Conservation (phyloP, 768 basidiomycete species). For the Panaeolus cyanescens region DNA sequence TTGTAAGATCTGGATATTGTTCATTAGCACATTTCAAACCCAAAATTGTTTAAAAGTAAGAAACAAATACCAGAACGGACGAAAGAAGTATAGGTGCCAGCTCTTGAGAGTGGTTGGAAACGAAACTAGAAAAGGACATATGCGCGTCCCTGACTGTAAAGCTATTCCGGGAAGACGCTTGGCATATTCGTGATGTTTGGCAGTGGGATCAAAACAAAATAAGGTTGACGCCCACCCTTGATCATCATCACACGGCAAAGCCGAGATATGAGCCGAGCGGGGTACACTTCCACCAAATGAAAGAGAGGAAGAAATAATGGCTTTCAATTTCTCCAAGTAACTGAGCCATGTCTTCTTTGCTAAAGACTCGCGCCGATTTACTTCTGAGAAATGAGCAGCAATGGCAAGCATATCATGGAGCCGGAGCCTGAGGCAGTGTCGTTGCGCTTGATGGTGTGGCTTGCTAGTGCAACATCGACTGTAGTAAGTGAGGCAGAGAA, state of each 20-base stretch:
- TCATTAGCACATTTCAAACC: neutral
- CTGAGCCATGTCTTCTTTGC: too few relatives aligned
- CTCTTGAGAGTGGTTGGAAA: neutral
- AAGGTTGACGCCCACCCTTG: conserved; percentile 3
- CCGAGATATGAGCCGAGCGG: neutral
- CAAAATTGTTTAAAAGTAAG: neutral
- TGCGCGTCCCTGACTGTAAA: neutral
- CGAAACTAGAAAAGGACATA: neutral
- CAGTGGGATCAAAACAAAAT: neutral
- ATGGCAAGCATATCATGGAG: too few relatives aligned
- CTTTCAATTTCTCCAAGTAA: too few relatives aligned
- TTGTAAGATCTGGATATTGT: neutral
- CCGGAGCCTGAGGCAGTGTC: too few relatives aligned
- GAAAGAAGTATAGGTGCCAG: neutral
- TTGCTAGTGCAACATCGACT: too few relatives aligned
- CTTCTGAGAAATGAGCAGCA: too few relatives aligned
- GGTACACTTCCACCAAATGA: too few relatives aligned
- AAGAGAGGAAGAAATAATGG: too few relatives aligned
- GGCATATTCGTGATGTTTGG: neutral
- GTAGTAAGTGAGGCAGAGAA: too few relatives aligned
- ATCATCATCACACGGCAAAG: conserved; percentile 1
- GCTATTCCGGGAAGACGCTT: neutral
- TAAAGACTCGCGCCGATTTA: too few relatives aligned
- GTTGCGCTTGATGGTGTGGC: too few relatives aligned
- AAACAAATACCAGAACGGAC: neutral